Percentiles rank a stretch among this genome's conserved stretches.
Evolutionary conservation across 306 rosid genomes (phyloP).

Genomic region (Gillenia trifoliata): DNA sequence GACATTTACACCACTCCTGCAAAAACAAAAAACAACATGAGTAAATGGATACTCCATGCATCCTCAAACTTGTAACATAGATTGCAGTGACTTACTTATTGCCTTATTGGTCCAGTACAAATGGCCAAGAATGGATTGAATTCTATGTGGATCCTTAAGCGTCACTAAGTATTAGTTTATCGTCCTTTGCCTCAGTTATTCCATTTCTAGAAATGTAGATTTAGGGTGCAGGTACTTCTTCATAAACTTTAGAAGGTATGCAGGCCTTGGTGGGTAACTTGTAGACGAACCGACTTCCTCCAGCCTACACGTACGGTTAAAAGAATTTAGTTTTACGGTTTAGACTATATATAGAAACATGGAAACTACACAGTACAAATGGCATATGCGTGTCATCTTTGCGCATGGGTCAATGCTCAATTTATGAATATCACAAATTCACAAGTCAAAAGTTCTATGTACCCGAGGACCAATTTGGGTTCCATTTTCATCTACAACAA

Average conservation of each 20-base stretch:
- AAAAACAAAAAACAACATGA: neutral
- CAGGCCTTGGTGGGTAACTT: conserved; percentile 18
- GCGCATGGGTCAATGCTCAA: neutral
- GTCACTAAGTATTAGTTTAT: neutral
- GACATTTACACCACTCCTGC: conserved; percentile 26
- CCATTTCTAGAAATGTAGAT: conserved; percentile 19
- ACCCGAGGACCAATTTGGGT: neutral
- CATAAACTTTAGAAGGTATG: conserved; percentile 18
- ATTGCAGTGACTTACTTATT: no score
- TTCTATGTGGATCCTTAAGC: conserved; percentile 23
- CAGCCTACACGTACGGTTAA: neutral
- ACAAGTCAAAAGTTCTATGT: neutral
- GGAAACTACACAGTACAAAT: neutral
- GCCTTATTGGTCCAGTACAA: no score
- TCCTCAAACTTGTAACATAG: neutral
- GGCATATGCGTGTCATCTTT: no score
- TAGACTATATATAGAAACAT: no score
- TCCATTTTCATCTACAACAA: neutral
- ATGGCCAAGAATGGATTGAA: conserved; percentile 15
- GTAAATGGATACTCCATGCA: neutral
- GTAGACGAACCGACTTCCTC: conserved; percentile 10
- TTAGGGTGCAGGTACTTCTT: conserved; percentile 11
- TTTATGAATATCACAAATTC: neutral
- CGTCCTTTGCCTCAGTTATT: neutral
- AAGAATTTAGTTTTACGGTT: neutral